phyloP scores from a whole-genome alignment of 495 filamentous ascomycete species.

The Cercophora newfieldiana region DNA sequence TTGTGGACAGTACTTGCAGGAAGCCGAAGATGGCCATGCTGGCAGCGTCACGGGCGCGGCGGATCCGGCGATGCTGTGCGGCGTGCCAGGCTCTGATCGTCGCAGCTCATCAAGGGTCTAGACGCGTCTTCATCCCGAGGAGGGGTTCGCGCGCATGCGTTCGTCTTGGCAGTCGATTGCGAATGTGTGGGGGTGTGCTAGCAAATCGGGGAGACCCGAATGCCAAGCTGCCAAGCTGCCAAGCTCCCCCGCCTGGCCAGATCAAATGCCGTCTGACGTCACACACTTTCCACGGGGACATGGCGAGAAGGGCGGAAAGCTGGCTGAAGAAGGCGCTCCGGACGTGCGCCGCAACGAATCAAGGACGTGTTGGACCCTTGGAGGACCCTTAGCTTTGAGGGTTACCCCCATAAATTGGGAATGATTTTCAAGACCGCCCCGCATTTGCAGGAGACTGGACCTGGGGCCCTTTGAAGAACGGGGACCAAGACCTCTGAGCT shows the following conservation, averaged over 20 bases:
- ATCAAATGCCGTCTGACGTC: background rate
- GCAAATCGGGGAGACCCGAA: background rate
- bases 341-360: no score
- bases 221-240: background rate
- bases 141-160: background rate
- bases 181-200: background rate
- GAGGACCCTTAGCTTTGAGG: background rate
- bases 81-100: background rate
- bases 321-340: no score
- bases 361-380: background rate
- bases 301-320: no score
- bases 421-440: background rate
- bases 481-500: background rate
- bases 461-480: background rate
- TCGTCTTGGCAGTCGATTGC: background rate
- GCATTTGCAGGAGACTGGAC: background rate
- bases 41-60: background rate
- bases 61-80: background rate
- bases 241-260: background rate
- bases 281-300: background rate
- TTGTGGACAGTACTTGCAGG: slow-evolving; percentile 44
- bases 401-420: background rate
- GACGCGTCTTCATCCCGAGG: background rate
- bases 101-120: background rate
- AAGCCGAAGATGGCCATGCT: slow-evolving; percentile 14